These are phyloP conservation scores for Castanopsis chinensis DNA, from an alignment of 306 rosid species.

Conservation along the genomic window DNA sequence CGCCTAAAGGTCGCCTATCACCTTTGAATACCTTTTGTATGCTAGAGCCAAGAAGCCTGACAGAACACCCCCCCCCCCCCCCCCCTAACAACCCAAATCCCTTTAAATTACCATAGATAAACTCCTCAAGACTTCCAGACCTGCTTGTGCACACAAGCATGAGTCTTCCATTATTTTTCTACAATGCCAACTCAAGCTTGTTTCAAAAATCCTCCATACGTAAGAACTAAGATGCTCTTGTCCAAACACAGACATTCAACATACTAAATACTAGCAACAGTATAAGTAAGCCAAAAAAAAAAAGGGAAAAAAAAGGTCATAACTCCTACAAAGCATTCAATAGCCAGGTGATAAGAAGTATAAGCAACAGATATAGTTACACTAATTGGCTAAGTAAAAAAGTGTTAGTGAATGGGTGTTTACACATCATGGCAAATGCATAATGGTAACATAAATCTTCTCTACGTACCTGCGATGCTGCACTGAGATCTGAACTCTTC, in stretches of 20 bases:
- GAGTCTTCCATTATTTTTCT: too few species aligned
- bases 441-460: conserved; percentile 8
- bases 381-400: conserved; percentile 1
- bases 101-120: too few species aligned
- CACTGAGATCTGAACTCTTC: conserved; percentile 99
- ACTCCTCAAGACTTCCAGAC: too few species aligned
- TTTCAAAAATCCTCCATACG: background rate
- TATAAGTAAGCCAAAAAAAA: background rate
- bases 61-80: too few species aligned
- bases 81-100: too few species aligned
- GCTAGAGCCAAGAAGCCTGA: too few species aligned
- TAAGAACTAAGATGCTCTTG: background rate
- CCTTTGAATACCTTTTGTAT: too few species aligned
- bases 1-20: too few species aligned
- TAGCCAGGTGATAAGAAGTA: background rate
- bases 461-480: conserved; percentile 80
- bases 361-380: background rate
- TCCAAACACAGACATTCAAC: background rate
- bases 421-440: background rate
- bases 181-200: too few species aligned
- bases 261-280: background rate
- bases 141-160: too few species aligned
- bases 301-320: background rate
- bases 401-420: background rate
- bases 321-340: background rate